These are phyloP conservation scores for Wallacemonas sp. DNA, from an alignment of 208 protist species.

Conservation along the genomic window DNA sequence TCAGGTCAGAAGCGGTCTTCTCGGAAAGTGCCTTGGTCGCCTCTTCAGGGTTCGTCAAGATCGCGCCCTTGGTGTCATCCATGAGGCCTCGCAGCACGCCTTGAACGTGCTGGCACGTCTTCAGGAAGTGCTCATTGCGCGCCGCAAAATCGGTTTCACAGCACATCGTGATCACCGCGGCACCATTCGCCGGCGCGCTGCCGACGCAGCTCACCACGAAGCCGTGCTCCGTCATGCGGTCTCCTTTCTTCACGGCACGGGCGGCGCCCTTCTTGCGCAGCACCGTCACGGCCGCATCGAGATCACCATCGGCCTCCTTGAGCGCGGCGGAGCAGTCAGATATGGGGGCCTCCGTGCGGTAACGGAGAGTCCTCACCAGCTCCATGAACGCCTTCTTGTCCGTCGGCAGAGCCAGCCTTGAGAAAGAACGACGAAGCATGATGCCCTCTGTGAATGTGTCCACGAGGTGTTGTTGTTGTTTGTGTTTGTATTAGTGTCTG, in stretches of 20 bases:
- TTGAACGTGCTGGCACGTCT: constrained; percentile 39
- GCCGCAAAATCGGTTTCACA: constrained; percentile 92
- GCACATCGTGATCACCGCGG: constrained; percentile 79
- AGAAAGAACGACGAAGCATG: constrained; percentile 47
- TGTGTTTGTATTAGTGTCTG: not conserved
- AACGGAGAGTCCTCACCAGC: constrained; percentile 85
- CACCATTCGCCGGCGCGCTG: constrained; percentile 38
- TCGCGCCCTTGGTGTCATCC: constrained; percentile 40
- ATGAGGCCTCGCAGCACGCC: constrained; percentile 36
- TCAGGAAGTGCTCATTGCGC: constrained; percentile 78
- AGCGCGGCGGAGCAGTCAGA: constrained; percentile 84
- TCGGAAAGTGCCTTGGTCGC: constrained; percentile 45
- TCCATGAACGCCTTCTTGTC: constrained; percentile 84
- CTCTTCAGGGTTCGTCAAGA: constrained; percentile 52
- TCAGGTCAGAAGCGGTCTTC: constrained; percentile 39
- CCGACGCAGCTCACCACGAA: constrained; percentile 77
- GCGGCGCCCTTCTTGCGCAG: constrained; percentile 80
- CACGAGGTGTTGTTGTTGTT: constrained; percentile 5
- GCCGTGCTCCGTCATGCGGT: constrained; percentile 81
- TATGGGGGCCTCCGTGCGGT: constrained; percentile 88
- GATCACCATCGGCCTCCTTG: constrained; percentile 70
- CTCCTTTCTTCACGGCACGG: constrained; percentile 80
- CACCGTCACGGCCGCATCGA: constrained; percentile 74
- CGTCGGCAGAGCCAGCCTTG: constrained; percentile 27
- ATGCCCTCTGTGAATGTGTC: not conserved